Base-by-base conservation (phyloP, 768 basidiomycete genomes). In the Termitomyces sp. region DNA sequence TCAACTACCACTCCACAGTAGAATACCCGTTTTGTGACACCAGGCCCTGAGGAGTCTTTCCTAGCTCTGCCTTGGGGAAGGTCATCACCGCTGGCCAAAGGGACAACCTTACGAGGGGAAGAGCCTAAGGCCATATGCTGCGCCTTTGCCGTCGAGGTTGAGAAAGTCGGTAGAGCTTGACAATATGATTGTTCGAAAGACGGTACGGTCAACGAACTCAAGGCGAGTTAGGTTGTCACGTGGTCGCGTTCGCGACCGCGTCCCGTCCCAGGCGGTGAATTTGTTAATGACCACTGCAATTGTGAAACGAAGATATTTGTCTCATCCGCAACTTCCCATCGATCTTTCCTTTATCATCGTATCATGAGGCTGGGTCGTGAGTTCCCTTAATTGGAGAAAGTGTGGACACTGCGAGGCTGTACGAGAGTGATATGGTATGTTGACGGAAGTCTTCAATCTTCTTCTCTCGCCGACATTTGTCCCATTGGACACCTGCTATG, bases 1-100 rank as follows among this genome's bases (percentile, higher is more conserved):
- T 97, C 93, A 33, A 96, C 87, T 14, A 96, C 91, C 20, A 96
- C 90, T 47, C 91, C 91, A 68, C 90, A 92, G 69, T 89, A 89
- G 72, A 95, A 96, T 28, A 88, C 90, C 69, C 94, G 88, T 70
- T 82, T 87, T 6, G 89, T 95, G 62, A 84, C 65, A 53, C 74
- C 71, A 35, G 75, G 67, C 35, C 74, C 67, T 18, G 72, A 71
- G 44, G 81, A 72, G 36, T 70, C 73, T 33, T 73, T 75, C 48
- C 79, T 77, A 44, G 78, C 72, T 30, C 78, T 76, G 32, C 76
- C 72, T 30, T 78, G 76, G 30, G 76, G 67, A 64, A 85, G 83
- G 62, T 89, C 86, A 61, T 89, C 85, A 47, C 87, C 89, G 66
- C 75, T 81, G n/a, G 88, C 81, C 35, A 92, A 77, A 41, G 90